Evolutionary conservation across 805 yeast genomes (phyloP).

Genomic region (Candida khao-thaluensis): DNA sequence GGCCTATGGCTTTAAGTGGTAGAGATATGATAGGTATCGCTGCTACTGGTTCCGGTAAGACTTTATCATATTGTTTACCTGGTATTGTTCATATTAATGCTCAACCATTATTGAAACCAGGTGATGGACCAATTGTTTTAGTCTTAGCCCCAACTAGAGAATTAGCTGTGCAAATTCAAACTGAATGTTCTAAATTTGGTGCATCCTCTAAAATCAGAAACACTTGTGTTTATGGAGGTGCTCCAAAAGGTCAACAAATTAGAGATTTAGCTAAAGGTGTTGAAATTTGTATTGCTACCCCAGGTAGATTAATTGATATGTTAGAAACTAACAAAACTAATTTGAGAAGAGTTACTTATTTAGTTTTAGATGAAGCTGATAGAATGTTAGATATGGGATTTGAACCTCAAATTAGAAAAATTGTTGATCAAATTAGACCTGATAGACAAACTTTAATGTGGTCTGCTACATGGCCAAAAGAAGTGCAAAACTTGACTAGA

Average conservation of each 20-base stretch:
- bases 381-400: conserved; percentile 99
- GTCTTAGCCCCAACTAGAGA: conserved; percentile 99
- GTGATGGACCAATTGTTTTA: conserved; percentile 96
- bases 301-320: conserved; percentile 98
- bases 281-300: conserved; percentile 96
- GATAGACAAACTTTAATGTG: conserved; percentile 99
- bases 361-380: conserved; percentile 98
- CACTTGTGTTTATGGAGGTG: conserved; percentile 99
- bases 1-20: conserved; percentile 99
- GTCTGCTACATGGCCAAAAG: conserved; percentile 99
- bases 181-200: conserved; percentile 94
- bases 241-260: conserved; percentile 95
- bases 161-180: conserved; percentile 95
- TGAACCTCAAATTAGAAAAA: conserved; percentile 98
- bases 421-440: conserved; percentile 97
- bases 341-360: conserved; percentile 91
- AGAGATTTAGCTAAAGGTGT: conserved; percentile 94
- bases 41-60: conserved; percentile 98
- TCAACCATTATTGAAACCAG: conserved; percentile 87
- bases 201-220: conserved; percentile 88
- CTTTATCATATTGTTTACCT: conserved; percentile 94
- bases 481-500: conserved; percentile 87
- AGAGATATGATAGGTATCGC: conserved; percentile 99
- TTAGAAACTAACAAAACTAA: conserved; percentile 93
- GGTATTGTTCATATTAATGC: conserved; percentile 97